Evolutionary conservation across 495 filamentous ascomycete genomes (phyloP).

Genomic region (Xylaria scruposa): DNA sequence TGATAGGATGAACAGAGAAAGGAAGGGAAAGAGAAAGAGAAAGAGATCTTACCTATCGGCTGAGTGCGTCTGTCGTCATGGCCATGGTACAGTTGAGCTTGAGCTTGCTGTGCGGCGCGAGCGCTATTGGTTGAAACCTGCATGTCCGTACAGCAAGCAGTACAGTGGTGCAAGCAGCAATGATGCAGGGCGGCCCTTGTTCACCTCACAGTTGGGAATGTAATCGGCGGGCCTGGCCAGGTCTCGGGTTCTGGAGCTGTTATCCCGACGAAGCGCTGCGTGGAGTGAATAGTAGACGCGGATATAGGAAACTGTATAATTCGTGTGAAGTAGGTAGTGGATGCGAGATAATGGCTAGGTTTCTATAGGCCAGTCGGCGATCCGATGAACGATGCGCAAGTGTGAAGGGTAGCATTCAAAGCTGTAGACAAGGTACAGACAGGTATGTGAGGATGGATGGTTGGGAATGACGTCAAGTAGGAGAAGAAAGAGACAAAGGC

Average conservation of each 20-base stretch:
- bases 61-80: conserved; percentile 25
- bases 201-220: conserved; percentile 1
- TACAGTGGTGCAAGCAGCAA: conserved; percentile 15
- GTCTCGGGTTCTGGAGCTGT: not conserved
- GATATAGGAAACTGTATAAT: not conserved
- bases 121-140: conserved; percentile 24
- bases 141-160: conserved; percentile 16
- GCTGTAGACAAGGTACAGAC: not conserved
- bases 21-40: not conserved
- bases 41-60: conserved; percentile 23
- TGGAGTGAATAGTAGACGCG: not conserved
- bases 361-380: not conserved
- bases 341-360: not conserved
- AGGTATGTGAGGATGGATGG: not conserved
- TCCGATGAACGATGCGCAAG: not conserved
- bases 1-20: no score
- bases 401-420: not conserved
- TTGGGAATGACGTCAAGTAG: conserved; percentile 4
- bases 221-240: conserved; percentile 2
- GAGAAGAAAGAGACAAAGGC: conserved; percentile 12
- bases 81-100: conserved; percentile 6
- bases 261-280: not conserved
- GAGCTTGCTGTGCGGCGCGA: conserved; percentile 16
- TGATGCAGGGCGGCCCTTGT: conserved; percentile 5
- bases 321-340: not conserved